These are phyloP conservation scores for Podospora pseudocomata DNA, from an alignment of 495 filamentous ascomycete species.

Conservation along the genomic window DNA sequence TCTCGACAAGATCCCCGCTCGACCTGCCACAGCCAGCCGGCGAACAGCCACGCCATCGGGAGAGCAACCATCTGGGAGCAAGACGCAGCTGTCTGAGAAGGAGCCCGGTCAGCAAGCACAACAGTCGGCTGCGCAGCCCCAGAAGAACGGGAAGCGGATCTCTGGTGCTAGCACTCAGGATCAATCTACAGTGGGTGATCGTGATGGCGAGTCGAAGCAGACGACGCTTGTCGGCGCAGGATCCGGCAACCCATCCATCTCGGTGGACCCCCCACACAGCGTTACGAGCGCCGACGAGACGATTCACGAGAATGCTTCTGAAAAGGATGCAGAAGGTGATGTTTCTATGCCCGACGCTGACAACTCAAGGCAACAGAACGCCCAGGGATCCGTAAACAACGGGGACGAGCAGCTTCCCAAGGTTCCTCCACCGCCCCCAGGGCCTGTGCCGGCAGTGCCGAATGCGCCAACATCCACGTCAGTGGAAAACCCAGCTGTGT, in stretches of 20 bases:
- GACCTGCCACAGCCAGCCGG: slow-evolving; percentile 53
- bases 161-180: slow-evolving; percentile 44
- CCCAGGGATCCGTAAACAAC: slow-evolving; percentile 20
- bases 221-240: slow-evolving; percentile 39
- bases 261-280: slow-evolving; percentile 41
- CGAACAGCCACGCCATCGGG: slow-evolving; percentile 48
- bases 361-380: slow-evolving; percentile 17
- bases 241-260: slow-evolving; percentile 40
- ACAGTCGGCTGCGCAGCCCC: slow-evolving; percentile 30
- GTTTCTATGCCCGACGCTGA: slow-evolving; percentile 60
- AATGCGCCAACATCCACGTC: slow-evolving; percentile 26
- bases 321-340: slow-evolving; percentile 55
- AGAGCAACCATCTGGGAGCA: slow-evolving; percentile 51
- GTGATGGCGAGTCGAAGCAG: slow-evolving; percentile 47
- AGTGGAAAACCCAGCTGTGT: slow-evolving; percentile 30
- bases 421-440: slow-evolving; percentile 59
- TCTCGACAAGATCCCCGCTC: slow-evolving; percentile 50
- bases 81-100: slow-evolving; percentile 46
- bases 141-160: slow-evolving; percentile 40
- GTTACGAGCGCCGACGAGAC: slow-evolving; percentile 22
- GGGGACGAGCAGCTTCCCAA: slow-evolving; percentile 40
- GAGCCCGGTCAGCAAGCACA: slow-evolving; percentile 32
- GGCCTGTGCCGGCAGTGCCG: slow-evolving; percentile 38
- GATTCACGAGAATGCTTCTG: slow-evolving; percentile 26
- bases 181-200: slow-evolving; percentile 41